Evolutionary conservation across 306 rosid genomes (phyloP), one percentile per base, ranked within the genome.

Genomic region (Lotus japonicus): DNA sequence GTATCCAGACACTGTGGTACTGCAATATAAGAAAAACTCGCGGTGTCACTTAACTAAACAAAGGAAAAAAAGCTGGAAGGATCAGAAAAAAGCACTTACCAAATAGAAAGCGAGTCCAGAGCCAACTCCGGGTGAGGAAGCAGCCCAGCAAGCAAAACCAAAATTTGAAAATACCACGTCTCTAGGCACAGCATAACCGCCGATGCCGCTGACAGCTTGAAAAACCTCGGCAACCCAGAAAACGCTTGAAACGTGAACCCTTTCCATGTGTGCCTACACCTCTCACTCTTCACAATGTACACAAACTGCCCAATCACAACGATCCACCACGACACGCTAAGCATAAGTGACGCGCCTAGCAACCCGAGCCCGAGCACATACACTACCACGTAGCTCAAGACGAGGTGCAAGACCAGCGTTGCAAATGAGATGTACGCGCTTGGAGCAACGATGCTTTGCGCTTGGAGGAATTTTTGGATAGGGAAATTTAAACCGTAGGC

Each of bases 241-340:
- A 91, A 88, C 0, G 95, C 97, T 23, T 69, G 54, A 42, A 49
- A 1, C 2, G 50, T 61, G 39, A 91, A 91, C 15, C 97, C 95
- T 5, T 3, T 15, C 95, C 97, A 88, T 0, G 95, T 86, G 0
- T 62, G 1, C 67, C 28, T 84, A 12, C 87, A 88, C 74, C 52
- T 80, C 1, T 80, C 87, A 12, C 95, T 86, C 75, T 83, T 91
- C 49, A 86, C 75, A 9, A 88, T 84, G 5, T 88, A 91, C 51
- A 81, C 82, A 67, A 88, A 83, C 52, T 88, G 97, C 0, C 81
- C 92, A 38, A 67, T 48, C 83, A 88, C 97, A 0, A 79, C 74
- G 4, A 91, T 72, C 95, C 97, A 91, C 97, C 97, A 91, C 2
- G 97, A 91, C 6, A 91, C 7, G 52, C 97, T 91, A 44, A 91